Base-by-base conservation (phyloP, 208 protist genomes). In the Vickermania spadyakhi region DNA sequence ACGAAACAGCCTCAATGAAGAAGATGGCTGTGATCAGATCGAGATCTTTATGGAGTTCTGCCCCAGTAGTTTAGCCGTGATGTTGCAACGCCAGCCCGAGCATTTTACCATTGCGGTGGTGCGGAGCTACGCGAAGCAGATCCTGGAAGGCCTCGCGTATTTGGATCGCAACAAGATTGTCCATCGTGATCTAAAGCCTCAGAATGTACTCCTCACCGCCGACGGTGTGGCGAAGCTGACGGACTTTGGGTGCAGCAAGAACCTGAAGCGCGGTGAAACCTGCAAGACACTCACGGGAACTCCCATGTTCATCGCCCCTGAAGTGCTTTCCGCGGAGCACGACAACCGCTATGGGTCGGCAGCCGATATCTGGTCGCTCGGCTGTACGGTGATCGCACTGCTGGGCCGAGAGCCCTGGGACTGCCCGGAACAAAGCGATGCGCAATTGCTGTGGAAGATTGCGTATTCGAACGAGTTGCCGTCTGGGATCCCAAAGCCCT, bases 211-310 rank as follows among this genome's bases (percentile, higher is more conserved):
- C 52, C 84, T 97, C 56, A 87, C 74, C 30, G 72, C 86, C 0
- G 62, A 75, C 0, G 94, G 93, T 26, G 75, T 89, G 54, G 87
- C 94, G 2, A 98, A 97, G 74, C 78, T 98, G 21, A 89, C 94
- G 1, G 96, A 98, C 65, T 98, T 98, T 80, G 93, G 93, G 3
- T 94, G 88, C 49, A 94, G 86, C 64, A 97, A 94, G 62, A 81
- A 91, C 4, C 62, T 95, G 11, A 72, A 4, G 73, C 64, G 3
- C 58, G 45, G 4, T 65, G 79, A 62, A 2, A 60, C 79, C 61
- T 83, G 79, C 50, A 79, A 92, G 58, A 89, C 87, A 28, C 71
- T 96, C 63, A 80, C 89, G 1, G 89, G 87, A 30, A 86, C 84
- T 0, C 86, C 86, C 0, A 64, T 92, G 25, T 96, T 94, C 56